phyloP scores from a whole-genome alignment of 139 green algal genomes.

The Limnomonas spitsbergensis region DNA sequence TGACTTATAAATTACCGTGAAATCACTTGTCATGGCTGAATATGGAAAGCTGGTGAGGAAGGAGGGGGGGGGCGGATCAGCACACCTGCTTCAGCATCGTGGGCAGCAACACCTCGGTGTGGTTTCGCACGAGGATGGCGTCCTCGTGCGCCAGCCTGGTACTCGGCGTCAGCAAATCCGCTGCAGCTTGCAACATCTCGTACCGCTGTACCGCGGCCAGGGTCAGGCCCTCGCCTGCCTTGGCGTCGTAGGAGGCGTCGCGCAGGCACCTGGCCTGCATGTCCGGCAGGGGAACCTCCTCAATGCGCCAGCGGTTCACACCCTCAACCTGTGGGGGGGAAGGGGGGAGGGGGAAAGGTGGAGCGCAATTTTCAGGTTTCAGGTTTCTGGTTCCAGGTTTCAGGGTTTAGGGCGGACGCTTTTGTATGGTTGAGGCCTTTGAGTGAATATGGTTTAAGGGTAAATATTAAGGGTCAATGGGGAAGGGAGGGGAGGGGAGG shows the following conservation, averaged over 20 bases:
- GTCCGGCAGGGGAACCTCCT: background rate
- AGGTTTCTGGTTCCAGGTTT: no score
- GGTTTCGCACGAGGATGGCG: constrained; percentile 24
- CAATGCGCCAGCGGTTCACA: background rate
- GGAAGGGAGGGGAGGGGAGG: no score
- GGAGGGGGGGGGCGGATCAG: no score
- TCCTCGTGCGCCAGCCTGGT: constrained; percentile 43
- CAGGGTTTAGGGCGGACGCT: background rate
- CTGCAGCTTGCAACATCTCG: constrained; percentile 38
- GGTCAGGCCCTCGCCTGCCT: constrained; percentile 19
- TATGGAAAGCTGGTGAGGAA: no score
- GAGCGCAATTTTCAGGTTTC: no score
- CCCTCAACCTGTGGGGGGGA: background rate
- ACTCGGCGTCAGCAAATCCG: constrained; percentile 37
- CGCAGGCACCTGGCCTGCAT: background rate
- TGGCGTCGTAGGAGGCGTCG: background rate
- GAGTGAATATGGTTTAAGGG: no score
- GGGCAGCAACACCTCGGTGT: constrained; percentile 31
- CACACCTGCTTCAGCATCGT: constrained; percentile 40
- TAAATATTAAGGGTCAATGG: no score
- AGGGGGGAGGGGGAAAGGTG: no score
- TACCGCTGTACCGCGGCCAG: constrained; percentile 36
- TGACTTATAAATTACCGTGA: no score
- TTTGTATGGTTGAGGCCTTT: no score
- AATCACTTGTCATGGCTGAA: no score